Percentiles rank a stretch among this genome's conserved stretches.
Evolutionary conservation across 139 green algal genomes (phyloP).

Genomic region (Micractinium conductrix): DNA sequence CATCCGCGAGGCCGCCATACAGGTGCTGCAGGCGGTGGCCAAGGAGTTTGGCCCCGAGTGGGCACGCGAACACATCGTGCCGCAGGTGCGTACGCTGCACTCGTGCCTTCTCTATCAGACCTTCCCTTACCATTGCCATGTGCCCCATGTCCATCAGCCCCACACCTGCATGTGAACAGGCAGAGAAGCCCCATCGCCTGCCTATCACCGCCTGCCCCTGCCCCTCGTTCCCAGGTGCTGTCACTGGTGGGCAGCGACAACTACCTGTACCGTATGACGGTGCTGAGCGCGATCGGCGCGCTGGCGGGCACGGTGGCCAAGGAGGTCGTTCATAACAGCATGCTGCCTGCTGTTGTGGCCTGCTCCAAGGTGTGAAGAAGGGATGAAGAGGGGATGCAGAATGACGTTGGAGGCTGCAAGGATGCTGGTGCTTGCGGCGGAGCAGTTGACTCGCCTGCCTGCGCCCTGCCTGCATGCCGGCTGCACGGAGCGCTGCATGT

Average conservation of each 20-base stretch:
- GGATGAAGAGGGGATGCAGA: too few relatives aligned
- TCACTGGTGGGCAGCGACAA: slow-evolving; percentile 75
- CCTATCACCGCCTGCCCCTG: background rate
- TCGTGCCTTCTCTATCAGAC: background rate
- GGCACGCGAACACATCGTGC: slow-evolving; percentile 91
- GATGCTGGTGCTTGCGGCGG: background rate
- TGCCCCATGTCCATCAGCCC: background rate
- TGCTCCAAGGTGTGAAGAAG: slow-evolving; percentile 65
- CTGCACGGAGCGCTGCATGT: too few relatives aligned
- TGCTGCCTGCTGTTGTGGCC: slow-evolving; percentile 91
- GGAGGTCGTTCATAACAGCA: slow-evolving; percentile 83
- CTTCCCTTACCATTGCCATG: background rate
- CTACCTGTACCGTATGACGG: slow-evolving; percentile 98
- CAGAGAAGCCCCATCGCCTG: too few relatives aligned
- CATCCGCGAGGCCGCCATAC: slow-evolving; percentile 93
- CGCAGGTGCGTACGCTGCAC: slow-evolving; percentile 56
- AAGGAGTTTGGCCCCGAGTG: slow-evolving; percentile 95
- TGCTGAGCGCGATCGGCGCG: slow-evolving; percentile 81
- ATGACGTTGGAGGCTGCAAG: too few relatives aligned
- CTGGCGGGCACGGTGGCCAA: slow-evolving; percentile 81
- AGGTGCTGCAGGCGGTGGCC: slow-evolving; percentile 89
- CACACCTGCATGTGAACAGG: background rate
- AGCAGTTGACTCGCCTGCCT: too few relatives aligned
- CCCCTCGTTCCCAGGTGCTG: slow-evolving; percentile 43
- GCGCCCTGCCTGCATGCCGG: too few relatives aligned